Evolutionary conservation across 371 early-diverging fungal genomes (phyloP).

Genomic region (Quaeritorhiza haematococci): DNA sequence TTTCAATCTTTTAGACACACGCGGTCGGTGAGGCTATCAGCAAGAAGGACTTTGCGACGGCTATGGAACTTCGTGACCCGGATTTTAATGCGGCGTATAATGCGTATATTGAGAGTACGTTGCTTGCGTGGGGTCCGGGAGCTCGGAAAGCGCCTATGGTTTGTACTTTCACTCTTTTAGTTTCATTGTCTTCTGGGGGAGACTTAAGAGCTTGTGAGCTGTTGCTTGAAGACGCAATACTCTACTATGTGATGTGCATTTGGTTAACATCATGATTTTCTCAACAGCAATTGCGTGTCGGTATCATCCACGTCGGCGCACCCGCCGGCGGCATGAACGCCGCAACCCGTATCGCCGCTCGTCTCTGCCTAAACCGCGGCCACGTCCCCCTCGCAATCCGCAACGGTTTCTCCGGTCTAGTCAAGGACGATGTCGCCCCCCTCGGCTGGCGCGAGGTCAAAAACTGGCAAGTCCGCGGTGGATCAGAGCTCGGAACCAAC

Average conservation of each 20-base stretch:
- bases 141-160: conserved; percentile 18
- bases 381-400: conserved; percentile 79
- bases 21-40: conserved; percentile 80
- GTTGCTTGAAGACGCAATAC: background rate
- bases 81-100: conserved; percentile 76
- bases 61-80: conserved; percentile 88
- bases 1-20: conserved; percentile 72
- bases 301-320: conserved; percentile 90
- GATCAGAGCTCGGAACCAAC: conserved; percentile 94
- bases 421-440: conserved; percentile 69
- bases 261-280: background rate
- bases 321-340: conserved; percentile 99
- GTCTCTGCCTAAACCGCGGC: conserved; percentile 80
- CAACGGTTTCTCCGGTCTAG: conserved; percentile 94
- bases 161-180: conserved; percentile 12
- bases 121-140: conserved; percentile 27
- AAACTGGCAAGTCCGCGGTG: conserved; percentile 89
- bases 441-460: conserved; percentile 82
- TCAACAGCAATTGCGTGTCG: conserved; percentile 68
- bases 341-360: conserved; percentile 86
- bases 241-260: background rate
- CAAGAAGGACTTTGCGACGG: conserved; percentile 77
- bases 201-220: background rate
- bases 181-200: background rate
- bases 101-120: conserved; percentile 44